Evolutionary conservation across 2,329 filamentous ascomycete genomes (phyloP).

Genomic region (Ascochyta rabiei): DNA sequence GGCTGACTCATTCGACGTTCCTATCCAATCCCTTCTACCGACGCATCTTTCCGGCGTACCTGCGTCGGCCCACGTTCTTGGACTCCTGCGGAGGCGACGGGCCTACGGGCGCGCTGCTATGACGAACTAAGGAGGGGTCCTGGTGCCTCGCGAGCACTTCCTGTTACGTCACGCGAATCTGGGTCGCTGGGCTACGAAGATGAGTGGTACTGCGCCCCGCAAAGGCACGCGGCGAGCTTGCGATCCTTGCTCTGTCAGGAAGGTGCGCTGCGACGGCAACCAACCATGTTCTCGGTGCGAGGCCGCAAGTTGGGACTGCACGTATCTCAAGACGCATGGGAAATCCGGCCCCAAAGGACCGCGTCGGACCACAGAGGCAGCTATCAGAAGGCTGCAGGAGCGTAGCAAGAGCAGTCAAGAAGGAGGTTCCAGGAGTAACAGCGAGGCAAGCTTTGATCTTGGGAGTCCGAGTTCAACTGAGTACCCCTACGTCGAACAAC

Average conservation of each 20-base stretch:
- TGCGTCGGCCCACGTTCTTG: slow-evolving; percentile 14
- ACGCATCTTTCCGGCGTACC: slow-evolving; percentile 14
- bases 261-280: slow-evolving; percentile 44
- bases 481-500: slow-evolving; percentile 30
- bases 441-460: slow-evolving; percentile 41
- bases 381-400: slow-evolving; percentile 42
- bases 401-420: slow-evolving; percentile 32
- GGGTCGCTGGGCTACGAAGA: slow-evolving; percentile 22
- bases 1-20: slow-evolving; percentile 10
- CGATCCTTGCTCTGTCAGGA: slow-evolving; percentile 45
- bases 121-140: slow-evolving; percentile 26
- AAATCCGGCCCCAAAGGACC: slow-evolving; percentile 47
- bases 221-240: slow-evolving; percentile 46
- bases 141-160: slow-evolving; percentile 25
- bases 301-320: slow-evolving; percentile 46
- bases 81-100: slow-evolving; percentile 7
- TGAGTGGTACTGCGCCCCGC: slow-evolving; percentile 37
- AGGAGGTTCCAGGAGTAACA: slow-evolving; percentile 37
- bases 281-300: slow-evolving; percentile 42
- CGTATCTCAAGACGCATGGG: slow-evolving; percentile 45
- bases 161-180: slow-evolving; percentile 19
- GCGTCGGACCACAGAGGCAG: slow-evolving; percentile 42
- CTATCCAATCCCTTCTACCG: slow-evolving; percentile 10
- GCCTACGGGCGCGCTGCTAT: slow-evolving; percentile 22
- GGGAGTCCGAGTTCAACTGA: slow-evolving; percentile 38